Base-by-base conservation (phyloP, 2,329 filamentous ascomycete species). In the Cladosporium sphaerospermum region DNA sequence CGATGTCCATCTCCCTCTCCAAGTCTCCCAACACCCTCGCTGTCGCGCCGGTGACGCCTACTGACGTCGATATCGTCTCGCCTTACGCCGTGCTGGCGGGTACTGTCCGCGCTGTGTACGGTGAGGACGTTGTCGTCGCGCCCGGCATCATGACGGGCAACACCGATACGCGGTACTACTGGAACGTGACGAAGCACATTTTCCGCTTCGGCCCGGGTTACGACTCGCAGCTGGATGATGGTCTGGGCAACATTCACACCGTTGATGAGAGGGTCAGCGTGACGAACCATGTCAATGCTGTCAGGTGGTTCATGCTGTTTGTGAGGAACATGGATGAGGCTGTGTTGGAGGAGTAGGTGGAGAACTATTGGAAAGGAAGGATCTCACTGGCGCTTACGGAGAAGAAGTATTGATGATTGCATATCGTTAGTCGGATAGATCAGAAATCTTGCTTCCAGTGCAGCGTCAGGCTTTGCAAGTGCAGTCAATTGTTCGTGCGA, bases 261-360 rank as follows among this genome's bases (percentile, higher is more conserved):
- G 63, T 68, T 3, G 60, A 67, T 47, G 63, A 69, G 61, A 62
- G 55, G 49, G 57, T 69, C 8, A 62, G 59, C 23, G 70, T 73
- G 4, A 64, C 63, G 51, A 72, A 69, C 39, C 73, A 76, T 63
- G 46, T 75, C 11, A 72, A 72, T 57, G 68, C 68, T 41, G 67
- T 73, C 0, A 70, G 64, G 64, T 76, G 73, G 73, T 72, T 73
- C 59, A 67, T 60, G 53, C 41, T 66, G 36, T 75, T 72, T 60
- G 62, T 76, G 32, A 64, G 72, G 59, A 74, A 74, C 57, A 67
- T 75, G 63, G 73, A 76, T 59, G 72, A 71, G 56, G 72, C 69
- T 9, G 65, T 69, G 14, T 52, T 75, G 44, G 50, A 53, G 36
- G 36, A 14, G 10, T 39, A 39, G 36, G 7, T 28, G 7, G 23